Evolutionary conservation across 495 filamentous ascomycete species (phyloP), one percentile per base, ranked within the genome.

Genomic region (Terfezia boudieri): DNA sequence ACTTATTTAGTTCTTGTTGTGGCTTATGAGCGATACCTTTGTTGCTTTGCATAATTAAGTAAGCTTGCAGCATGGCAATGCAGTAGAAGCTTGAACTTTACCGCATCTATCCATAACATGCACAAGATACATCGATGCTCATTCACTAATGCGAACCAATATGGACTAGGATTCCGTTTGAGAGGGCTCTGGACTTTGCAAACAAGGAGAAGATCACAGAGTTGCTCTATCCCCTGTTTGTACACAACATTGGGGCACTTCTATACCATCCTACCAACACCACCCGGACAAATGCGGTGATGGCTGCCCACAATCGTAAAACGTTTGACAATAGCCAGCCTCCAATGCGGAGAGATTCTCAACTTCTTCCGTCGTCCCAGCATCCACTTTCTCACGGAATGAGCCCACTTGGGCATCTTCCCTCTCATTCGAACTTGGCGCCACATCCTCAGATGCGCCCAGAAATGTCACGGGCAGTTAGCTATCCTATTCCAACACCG

Each of bases 201-300:
- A 98, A 98, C 71, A 95, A 94, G 74, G 90, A 98, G 68, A 95
- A 96, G 70, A 98, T 98, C 59, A 96, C 92, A 0, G 89, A 98
- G 67, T 69, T 84, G 11, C 67, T 98, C 55, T 98, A 98, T 69
- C 90, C 90, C 26, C 73, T 98, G 17, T 98, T 98, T 65, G 90
- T 98, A 35, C 87, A 95, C 66, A 94, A 96, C 69, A 96, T 98
- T 62, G 85, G 90, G 48, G 82, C 84, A 41, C 74, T 96, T 53
- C 74, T 98, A 57, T 96, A 95, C 66, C 90, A 95, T 63, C 89
- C 89, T 0, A 82, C 85, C 36, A 96, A 95, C 63, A 79, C 84
- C 60, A 80, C 70, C 46, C 71, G 86, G 50, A 86, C 84, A 20
- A 84, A 80, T 68, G 79, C 82, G 61, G 84, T 88, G 1, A 86